Percentiles rank a stretch among this genome's conserved stretches.
Conservation (phyloP, 108 stramenopile species). For the Stephanodiscus minutulus region DNA sequence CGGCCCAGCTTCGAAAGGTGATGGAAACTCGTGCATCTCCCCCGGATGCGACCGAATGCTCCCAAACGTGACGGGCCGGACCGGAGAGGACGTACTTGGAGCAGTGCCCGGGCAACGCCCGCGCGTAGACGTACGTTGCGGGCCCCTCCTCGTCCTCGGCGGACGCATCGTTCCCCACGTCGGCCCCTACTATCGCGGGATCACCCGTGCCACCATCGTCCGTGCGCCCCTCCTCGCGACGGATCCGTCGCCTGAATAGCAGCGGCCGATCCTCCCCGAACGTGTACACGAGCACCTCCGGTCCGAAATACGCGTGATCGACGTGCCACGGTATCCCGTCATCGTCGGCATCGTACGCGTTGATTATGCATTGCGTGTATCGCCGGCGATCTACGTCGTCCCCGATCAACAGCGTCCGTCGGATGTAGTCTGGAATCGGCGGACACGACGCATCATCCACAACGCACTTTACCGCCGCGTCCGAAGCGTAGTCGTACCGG, state of each 20-base stretch:
- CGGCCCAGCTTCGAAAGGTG: slow-evolving; percentile 44
- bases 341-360: slow-evolving; percentile 23
- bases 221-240: not conserved
- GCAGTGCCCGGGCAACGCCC: slow-evolving; percentile 37
- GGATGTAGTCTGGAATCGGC: slow-evolving; percentile 27
- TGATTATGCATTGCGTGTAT: slow-evolving; percentile 57
- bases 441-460: slow-evolving; percentile 8
- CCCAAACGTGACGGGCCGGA: slow-evolving; percentile 36
- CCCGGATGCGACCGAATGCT: slow-evolving; percentile 49
- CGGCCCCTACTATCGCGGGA: no score
- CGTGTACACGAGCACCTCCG: slow-evolving; percentile 41
- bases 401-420: slow-evolving; percentile 16
- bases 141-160: not conserved
- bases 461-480: slow-evolving; percentile 15
- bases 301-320: slow-evolving; percentile 48
- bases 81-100: slow-evolving; percentile 45
- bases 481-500: slow-evolving; percentile 46
- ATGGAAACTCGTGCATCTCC: slow-evolving; percentile 39
- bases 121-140: slow-evolving; percentile 13
- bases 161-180: no score
- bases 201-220: not conserved
- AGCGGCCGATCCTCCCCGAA: slow-evolving; percentile 57
- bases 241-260: slow-evolving; percentile 16
- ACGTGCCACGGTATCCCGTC: slow-evolving; percentile 48
- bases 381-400: not conserved